A percentile compares a stretch with the other conserved stretches of the same genome.
These are phyloP conservation scores for Kernera saxatilis DNA, from an alignment of 345 rosid species.

Conservation along the genomic window DNA sequence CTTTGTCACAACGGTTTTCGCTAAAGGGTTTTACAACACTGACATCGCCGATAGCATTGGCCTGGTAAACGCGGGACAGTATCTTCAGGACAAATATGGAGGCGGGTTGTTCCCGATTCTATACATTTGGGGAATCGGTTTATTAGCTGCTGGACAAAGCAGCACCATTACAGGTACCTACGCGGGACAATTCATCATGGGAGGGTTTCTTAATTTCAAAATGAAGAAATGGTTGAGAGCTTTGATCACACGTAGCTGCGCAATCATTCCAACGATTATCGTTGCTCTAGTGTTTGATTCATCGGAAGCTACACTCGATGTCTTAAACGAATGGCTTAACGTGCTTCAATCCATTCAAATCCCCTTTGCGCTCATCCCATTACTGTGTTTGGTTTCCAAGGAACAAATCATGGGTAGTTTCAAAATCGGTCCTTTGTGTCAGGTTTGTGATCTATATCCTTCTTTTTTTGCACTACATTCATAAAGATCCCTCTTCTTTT, in stretches of 20 bases:
- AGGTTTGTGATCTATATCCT: conserved; percentile 44
- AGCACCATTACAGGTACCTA: conserved; percentile 92
- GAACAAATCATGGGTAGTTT: conserved; percentile 81
- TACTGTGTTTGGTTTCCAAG: conserved; percentile 76
- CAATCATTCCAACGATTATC: conserved; percentile 74
- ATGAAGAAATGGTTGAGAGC: conserved; percentile 96
- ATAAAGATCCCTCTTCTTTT: background rate
- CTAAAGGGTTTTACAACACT: conserved; percentile 79
- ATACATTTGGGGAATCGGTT: conserved; percentile 88
- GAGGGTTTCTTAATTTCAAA: conserved; percentile 81
- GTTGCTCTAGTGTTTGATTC: conserved; percentile 77
- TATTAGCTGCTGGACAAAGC: conserved; percentile 94
- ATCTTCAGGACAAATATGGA: conserved; percentile 81
- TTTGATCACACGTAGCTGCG: conserved; percentile 82
- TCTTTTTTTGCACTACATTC: background rate
- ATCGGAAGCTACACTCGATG: conserved; percentile 61
- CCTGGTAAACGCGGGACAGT: conserved; percentile 77
- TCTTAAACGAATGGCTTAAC: conserved; percentile 84
- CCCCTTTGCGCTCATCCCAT: conserved; percentile 87
- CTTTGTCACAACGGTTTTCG: conserved; percentile 85
- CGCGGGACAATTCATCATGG: conserved; percentile 96
- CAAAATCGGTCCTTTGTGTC: conserved; percentile 60
- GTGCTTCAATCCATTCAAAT: conserved; percentile 86
- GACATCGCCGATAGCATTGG: conserved; percentile 70
- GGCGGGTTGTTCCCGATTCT: conserved; percentile 86